These are phyloP conservation scores for Flaveria bidentis DNA, from an alignment of 129 eudicot genomes.

Conservation along the genomic window DNA sequence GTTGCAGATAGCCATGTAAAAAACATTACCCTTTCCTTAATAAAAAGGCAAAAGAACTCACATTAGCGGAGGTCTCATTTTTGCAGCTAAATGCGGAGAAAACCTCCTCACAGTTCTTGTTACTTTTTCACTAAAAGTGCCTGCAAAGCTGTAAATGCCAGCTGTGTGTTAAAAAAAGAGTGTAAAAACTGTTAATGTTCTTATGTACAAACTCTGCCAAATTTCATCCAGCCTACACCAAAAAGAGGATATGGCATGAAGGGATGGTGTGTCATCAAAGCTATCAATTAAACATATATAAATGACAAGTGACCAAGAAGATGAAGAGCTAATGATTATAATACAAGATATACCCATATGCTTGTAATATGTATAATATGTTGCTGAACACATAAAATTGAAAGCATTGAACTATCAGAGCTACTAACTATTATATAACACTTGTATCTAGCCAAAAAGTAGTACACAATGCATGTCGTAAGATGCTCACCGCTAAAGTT, in stretches of 20 bases:
- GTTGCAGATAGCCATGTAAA: conserved; percentile 25
- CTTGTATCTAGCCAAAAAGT: not conserved
- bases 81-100: conserved; percentile 98
- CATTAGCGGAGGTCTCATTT: conserved; percentile 96
- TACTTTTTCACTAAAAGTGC: conserved; percentile 86
- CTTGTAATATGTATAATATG: not conserved
- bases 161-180: conserved; percentile 8
- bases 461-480: not conserved
- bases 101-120: conserved; percentile 79
- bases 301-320: not conserved
- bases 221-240: not conserved
- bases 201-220: conserved; percentile 17
- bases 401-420: conserved; percentile 2
- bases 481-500: not conserved
- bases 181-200: not conserved
- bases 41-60: conserved; percentile 41
- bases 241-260: conserved; percentile 1
- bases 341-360: not conserved
- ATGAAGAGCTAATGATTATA: not conserved
- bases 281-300: not conserved
- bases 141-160: conserved; percentile 70
- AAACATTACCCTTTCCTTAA: conserved; percentile 4
- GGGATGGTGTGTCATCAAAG: conserved; percentile 6
- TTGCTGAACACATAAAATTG: not conserved
- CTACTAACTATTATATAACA: not conserved